Base-by-base conservation (phyloP, 345 rosid genomes). In the Eucalyptus sp. region DNA sequence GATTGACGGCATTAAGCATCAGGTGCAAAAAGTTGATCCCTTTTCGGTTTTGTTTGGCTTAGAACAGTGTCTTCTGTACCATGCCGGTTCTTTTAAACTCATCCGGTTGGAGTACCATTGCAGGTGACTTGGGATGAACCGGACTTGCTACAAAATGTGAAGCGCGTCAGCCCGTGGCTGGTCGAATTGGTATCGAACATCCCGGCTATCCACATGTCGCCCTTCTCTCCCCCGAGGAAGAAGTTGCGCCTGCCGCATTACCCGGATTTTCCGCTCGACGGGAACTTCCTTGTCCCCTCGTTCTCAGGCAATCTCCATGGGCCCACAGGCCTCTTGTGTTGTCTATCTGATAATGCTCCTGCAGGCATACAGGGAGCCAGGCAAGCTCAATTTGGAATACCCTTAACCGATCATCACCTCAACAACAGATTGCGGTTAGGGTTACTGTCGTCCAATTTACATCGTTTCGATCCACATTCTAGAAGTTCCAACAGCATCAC, bases 311-410 rank as follows among this genome's bases (percentile, higher is more conserved):
- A 94, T 88, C 92, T 91, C 88, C 90, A 92, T 41, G 91, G 92
- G 92, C 89, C 91, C 17, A 92, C 92, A 91, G 94, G 96, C 87
- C 93, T 94, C 85, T 89, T 93, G 92, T 91, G 91, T 93, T 95
- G 92, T 94, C 92, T 95, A 86, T 93, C 94, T 64, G 93, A 94
- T 88, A 93, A 89, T 86, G 90, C 96, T 96, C 95, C 99, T 95
- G 98, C 97, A 93, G 94, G 99, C 92, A 97, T 98, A 95, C 99
- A 97, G 99, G 99, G 99, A 97, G 97, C 99, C 99, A 98, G 99
- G 99, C 99, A 98, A 93, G 94, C 96, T 92, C 96, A 95, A 88
- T 94, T 94, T 87, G 99, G 97, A 92, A 89, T 93, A 92, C 92
- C 97, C 93, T 91, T 95, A 91, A 91, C 97, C 79, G 94, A 93